Percentiles rank a stretch among this genome's conserved stretches.
Conservation (phyloP, 495 filamentous ascomycete genomes). For the Daldinia decipiens region DNA sequence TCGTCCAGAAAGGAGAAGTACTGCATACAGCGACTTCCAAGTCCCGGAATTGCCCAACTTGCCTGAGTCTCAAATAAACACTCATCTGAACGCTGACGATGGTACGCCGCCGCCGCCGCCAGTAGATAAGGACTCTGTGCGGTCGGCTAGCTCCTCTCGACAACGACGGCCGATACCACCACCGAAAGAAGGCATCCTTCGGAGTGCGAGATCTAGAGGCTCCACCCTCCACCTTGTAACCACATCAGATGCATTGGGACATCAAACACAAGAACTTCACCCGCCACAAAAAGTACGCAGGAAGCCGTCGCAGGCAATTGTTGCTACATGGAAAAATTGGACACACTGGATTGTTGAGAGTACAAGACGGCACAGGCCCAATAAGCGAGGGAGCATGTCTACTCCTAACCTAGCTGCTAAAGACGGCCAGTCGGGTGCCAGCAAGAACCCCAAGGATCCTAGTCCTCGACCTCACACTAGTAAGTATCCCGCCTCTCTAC, state of each 20-base stretch:
- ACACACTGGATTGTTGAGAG: constrained; percentile 64
- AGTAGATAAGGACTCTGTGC: constrained; percentile 80
- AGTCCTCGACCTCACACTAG: constrained; percentile 65
- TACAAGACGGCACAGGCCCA: constrained; percentile 55
- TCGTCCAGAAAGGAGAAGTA: constrained; percentile 61
- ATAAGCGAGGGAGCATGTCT: constrained; percentile 63
- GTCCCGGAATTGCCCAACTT: constrained; percentile 76
- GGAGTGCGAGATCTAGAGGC: constrained; percentile 71
- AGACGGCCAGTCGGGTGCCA: constrained; percentile 48
- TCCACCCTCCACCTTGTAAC: constrained; percentile 85
- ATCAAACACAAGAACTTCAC: constrained; percentile 39
- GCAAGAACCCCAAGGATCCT: constrained; percentile 56
- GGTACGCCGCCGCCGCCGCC: constrained; percentile 70
- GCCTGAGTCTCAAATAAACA: constrained; percentile 66
- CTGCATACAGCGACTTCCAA: constrained; percentile 59
- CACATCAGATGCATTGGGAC: constrained; percentile 59
- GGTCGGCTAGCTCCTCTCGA: constrained; percentile 74
- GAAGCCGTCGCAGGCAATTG: constrained; percentile 59
- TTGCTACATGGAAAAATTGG: constrained; percentile 80
- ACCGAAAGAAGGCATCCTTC: constrained; percentile 77
- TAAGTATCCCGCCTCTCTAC: constrained; percentile 55
- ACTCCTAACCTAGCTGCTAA: constrained; percentile 62
- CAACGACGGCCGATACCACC: constrained; percentile 78
- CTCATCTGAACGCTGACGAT: constrained; percentile 52
- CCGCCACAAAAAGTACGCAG: constrained; percentile 56